phyloP scores from a whole-genome alignment of 768 basidiomycete genomes.

The Suillus spraguei region DNA sequence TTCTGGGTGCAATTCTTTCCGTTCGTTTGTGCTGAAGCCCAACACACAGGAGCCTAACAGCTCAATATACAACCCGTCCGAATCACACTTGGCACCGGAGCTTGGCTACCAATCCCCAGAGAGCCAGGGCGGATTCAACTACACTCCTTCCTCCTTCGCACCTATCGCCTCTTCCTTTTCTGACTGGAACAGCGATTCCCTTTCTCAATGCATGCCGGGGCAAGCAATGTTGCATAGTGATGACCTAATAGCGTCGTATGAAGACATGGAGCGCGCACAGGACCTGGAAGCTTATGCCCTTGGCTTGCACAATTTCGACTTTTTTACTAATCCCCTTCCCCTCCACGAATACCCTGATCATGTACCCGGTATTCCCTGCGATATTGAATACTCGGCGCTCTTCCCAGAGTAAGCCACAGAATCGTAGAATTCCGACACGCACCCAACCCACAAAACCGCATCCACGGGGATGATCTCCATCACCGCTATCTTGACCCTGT shows the following conservation, averaged over 20 bases:
- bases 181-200: constrained; percentile 41
- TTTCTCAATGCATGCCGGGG: constrained; percentile 12
- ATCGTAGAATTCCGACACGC: neutral
- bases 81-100: neutral
- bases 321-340: constrained; percentile 15
- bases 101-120: neutral
- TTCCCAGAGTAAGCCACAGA: constrained; percentile 10
- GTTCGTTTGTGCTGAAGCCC: neutral
- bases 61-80: neutral
- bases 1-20: neutral
- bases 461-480: neutral
- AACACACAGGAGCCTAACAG: neutral
- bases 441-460: neutral
- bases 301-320: constrained; percentile 30
- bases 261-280: constrained; percentile 27
- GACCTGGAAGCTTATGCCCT: constrained; percentile 33
- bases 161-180: constrained; percentile 41
- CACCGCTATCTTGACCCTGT: neutral
- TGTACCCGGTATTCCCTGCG: neutral
- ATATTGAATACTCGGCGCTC: constrained; percentile 7
- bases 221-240: constrained; percentile 4
- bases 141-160: constrained; percentile 30
- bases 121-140: neutral
- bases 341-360: constrained; percentile 13
- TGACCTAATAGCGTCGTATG: constrained; percentile 12